Evolutionary conservation across 2,329 filamentous ascomycete species (phyloP).

Genomic region (Xenoacremonium recifei): DNA sequence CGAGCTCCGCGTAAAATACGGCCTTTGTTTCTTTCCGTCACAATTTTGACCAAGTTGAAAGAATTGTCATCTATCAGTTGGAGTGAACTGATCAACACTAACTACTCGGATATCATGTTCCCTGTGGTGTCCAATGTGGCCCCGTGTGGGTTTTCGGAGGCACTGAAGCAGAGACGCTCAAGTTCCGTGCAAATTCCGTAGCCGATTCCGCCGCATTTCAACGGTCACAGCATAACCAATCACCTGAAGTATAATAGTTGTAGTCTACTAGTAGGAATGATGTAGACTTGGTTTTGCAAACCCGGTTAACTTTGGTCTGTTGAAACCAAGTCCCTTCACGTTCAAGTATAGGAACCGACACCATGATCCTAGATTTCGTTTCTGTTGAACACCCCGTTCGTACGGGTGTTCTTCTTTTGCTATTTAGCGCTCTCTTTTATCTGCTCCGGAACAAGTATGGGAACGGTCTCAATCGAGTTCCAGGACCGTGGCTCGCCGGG

Average conservation of each 20-base stretch:
- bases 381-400: neutral
- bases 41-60: too few relatives aligned
- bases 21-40: neutral
- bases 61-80: neutral
- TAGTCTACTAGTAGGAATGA: neutral
- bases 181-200: neutral
- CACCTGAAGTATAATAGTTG: neutral
- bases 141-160: neutral
- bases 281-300: neutral
- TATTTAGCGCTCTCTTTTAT: neutral
- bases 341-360: neutral
- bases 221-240: neutral
- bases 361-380: neutral
- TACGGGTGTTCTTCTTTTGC: neutral
- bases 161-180: neutral
- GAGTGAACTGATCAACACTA: neutral
- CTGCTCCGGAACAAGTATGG: neutral
- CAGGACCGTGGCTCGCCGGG: constrained; percentile 8
- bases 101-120: neutral
- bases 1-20: neutral
- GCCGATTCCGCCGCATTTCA: neutral
- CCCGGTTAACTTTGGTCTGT: neutral
- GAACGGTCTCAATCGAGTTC: constrained; percentile 3
- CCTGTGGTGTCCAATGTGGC: neutral
- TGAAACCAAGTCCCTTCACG: neutral